Percentiles rank a stretch among this genome's conserved stretches.
Evolutionary conservation across 352 stramenopile genomes (phyloP).

Genomic region (Pythium myriotylum): DNA sequence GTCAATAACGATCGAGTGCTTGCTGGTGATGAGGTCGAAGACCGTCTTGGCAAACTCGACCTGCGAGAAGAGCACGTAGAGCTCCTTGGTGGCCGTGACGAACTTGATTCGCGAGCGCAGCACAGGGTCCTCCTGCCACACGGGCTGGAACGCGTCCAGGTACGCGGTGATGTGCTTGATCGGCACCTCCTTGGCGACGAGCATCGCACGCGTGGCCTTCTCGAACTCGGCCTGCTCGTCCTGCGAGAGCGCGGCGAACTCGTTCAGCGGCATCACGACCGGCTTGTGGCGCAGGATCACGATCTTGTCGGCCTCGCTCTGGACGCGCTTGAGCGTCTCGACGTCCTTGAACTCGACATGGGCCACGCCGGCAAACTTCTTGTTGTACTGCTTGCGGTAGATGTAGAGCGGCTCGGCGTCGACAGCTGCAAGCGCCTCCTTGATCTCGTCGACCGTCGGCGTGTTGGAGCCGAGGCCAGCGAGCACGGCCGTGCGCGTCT

Average conservation of each 20-base stretch:
- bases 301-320: slow-evolving; percentile 53
- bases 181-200: slow-evolving; percentile 83
- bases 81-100: slow-evolving; percentile 58
- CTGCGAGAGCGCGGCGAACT: slow-evolving; percentile 64
- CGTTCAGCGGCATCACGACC: slow-evolving; percentile 49
- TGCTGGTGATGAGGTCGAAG: slow-evolving; percentile 41
- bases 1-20: slow-evolving; percentile 54
- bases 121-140: slow-evolving; percentile 71
- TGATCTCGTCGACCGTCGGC: slow-evolving; percentile 83
- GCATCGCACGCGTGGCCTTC: slow-evolving; percentile 79
- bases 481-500: slow-evolving; percentile 71
- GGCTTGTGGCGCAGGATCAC: slow-evolving; percentile 63
- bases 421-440: slow-evolving; percentile 56
- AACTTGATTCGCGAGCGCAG: slow-evolving; percentile 77
- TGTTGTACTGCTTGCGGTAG: slow-evolving; percentile 68
- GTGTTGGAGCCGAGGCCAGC: slow-evolving; percentile 57
- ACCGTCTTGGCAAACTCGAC: slow-evolving; percentile 67
- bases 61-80: slow-evolving; percentile 84
- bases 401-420: slow-evolving; percentile 73
- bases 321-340: slow-evolving; percentile 51
- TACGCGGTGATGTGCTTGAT: slow-evolving; percentile 71
- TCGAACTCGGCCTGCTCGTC: slow-evolving; percentile 84
- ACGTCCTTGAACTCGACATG: slow-evolving; percentile 78
- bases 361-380: slow-evolving; percentile 73
- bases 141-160: slow-evolving; percentile 62